Percentiles rank a stretch among this genome's conserved stretches.
Conservation (phyloP, 2,329 filamentous ascomycete genomes). For the Davidsoniella virescens region DNA sequence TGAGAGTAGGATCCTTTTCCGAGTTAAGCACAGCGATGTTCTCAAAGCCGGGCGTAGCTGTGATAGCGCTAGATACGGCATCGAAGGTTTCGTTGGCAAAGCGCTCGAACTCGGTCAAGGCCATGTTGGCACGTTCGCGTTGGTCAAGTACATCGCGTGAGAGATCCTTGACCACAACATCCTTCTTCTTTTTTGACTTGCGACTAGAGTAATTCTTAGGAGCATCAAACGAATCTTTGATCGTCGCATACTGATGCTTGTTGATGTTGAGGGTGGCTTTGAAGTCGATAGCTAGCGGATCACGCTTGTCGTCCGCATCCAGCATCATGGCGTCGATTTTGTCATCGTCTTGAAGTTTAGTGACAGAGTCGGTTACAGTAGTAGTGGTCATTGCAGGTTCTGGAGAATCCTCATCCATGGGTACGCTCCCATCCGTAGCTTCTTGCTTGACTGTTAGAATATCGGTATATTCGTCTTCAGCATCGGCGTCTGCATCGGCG, state of each 20-base stretch:
- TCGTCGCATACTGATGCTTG: slow-evolving; percentile 35
- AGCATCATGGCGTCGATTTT: slow-evolving; percentile 8
- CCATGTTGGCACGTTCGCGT: slow-evolving; percentile 61
- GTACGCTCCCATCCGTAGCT: too few relatives aligned
- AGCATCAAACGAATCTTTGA: slow-evolving; percentile 30
- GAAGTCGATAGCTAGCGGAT: slow-evolving; percentile 32
- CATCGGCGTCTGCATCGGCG: slow-evolving; percentile 3
- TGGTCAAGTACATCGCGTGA: slow-evolving; percentile 56
- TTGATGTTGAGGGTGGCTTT: slow-evolving; percentile 26
- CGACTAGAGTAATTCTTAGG: slow-evolving; percentile 29
- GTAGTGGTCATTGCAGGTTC: too few relatives aligned
- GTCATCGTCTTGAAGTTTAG: neutral
- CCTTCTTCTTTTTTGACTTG: slow-evolving; percentile 36
- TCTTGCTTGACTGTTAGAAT: neutral
- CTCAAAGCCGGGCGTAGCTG: slow-evolving; percentile 36
- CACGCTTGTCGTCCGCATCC: slow-evolving; percentile 5
- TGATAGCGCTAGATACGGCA: slow-evolving; percentile 53
- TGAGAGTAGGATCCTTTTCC: slow-evolving; percentile 50
- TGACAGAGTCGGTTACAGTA: too few relatives aligned
- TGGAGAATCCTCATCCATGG: too few relatives aligned
- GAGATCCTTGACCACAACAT: slow-evolving; percentile 34
- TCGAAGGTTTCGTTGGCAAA: slow-evolving; percentile 59
- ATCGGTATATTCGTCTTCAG: slow-evolving; percentile 1
- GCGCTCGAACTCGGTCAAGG: slow-evolving; percentile 52
- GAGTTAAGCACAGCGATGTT: slow-evolving; percentile 37